These are phyloP conservation scores for Fusarium circinatum DNA, from an alignment of 2,329 filamentous ascomycete species.

Conservation along the genomic window DNA sequence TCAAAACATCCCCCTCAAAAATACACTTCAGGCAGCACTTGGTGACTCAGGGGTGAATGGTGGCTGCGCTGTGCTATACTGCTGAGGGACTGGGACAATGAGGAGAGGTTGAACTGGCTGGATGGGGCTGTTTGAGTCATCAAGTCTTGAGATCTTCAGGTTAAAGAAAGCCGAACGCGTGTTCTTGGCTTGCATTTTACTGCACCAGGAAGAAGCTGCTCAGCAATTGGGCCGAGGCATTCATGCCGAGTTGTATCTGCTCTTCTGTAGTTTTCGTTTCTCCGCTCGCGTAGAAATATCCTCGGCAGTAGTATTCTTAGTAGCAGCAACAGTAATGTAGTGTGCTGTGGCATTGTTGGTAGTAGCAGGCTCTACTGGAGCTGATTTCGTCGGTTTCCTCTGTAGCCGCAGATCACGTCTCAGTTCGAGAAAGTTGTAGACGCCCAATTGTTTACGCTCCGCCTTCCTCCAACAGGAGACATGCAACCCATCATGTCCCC, in stretches of 20 bases:
- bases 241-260: fast-evolving
- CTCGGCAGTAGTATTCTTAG: background rate
- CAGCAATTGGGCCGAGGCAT: fast-evolving
- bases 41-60: background rate
- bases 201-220: background rate
- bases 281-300: too few species aligned
- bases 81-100: background rate
- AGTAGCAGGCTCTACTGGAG: too few species aligned
- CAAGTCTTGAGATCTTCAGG: background rate
- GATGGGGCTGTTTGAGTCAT: background rate
- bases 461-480: too few species aligned
- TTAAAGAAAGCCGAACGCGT: background rate
- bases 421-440: too few species aligned
- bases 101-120: background rate
- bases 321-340: too few species aligned
- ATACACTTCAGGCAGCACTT: background rate
- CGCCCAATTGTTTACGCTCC: too few species aligned
- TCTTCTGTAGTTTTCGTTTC: background rate
- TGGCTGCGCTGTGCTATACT: background rate
- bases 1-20: background rate
- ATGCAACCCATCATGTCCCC: too few species aligned
- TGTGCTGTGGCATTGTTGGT: too few species aligned
- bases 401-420: too few species aligned
- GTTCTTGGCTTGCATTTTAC: background rate
- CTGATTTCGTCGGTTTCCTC: too few species aligned